These are phyloP conservation scores for Westerdykella ornata DNA, from an alignment of 2,329 filamentous ascomycete species.

Conservation along the genomic window DNA sequence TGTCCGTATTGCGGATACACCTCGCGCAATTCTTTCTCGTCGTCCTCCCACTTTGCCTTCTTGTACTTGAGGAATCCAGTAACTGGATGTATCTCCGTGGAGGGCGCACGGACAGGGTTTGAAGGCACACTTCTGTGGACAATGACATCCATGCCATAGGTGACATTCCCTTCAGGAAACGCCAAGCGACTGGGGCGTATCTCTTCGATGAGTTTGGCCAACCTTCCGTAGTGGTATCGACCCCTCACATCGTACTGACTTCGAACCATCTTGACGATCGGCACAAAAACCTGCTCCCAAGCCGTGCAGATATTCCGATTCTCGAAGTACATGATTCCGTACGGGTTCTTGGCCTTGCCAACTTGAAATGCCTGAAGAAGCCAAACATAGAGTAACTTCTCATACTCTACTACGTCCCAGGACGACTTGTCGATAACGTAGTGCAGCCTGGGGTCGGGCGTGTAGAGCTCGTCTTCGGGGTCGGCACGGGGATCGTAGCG, in stretches of 20 bases:
- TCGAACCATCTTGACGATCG: slow-evolving; percentile 26
- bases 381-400: slow-evolving; percentile 31
- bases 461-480: slow-evolving; percentile 9
- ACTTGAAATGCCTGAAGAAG: slow-evolving; percentile 28
- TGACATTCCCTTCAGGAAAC: slow-evolving; percentile 28
- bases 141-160: neutral
- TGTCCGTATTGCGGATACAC: slow-evolving; percentile 28
- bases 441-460: slow-evolving; percentile 7
- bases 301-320: slow-evolving; percentile 20
- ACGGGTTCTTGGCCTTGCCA: slow-evolving; percentile 24
- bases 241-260: slow-evolving; percentile 24
- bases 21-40: slow-evolving; percentile 24
- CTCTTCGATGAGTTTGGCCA: slow-evolving; percentile 28
- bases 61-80: neutral
- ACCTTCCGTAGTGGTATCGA: slow-evolving; percentile 24
- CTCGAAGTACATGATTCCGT: slow-evolving; percentile 25
- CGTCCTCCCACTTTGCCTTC: slow-evolving; percentile 18
- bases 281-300: slow-evolving; percentile 26
- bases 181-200: slow-evolving; percentile 23
- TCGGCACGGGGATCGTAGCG: slow-evolving; percentile 24
- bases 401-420: slow-evolving; percentile 23
- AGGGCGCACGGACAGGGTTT: neutral
- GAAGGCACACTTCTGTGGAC: neutral
- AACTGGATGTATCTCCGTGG: neutral
- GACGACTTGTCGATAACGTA: slow-evolving; percentile 21